These are phyloP conservation scores for Hypericum perforatum DNA, from an alignment of 345 rosid genomes.

Conservation along the genomic window DNA sequence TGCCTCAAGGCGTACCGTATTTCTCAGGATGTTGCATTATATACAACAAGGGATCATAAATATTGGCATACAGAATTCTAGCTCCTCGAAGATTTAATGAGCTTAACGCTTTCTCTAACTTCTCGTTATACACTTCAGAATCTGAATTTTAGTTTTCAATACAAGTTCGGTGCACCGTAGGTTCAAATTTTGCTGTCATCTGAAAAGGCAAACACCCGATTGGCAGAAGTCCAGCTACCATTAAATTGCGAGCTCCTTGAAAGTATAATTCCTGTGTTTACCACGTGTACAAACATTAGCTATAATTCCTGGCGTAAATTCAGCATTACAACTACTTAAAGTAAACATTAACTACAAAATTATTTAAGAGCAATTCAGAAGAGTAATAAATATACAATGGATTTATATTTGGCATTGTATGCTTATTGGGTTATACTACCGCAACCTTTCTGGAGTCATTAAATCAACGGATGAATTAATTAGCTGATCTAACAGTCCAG, in stretches of 20 bases:
- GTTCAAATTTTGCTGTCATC: slow-evolving; percentile 16
- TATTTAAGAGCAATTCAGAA: too few relatives aligned
- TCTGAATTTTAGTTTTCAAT: slow-evolving; percentile 40
- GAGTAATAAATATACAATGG: too few relatives aligned
- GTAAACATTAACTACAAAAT: not conserved
- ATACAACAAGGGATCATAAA: slow-evolving; percentile 33
- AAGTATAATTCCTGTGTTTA: slow-evolving; percentile 35
- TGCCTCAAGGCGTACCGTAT: slow-evolving; percentile 25
- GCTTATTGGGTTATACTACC: too few relatives aligned
- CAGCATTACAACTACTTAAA: too few relatives aligned
- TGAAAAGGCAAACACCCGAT: slow-evolving; percentile 59
- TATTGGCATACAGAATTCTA: slow-evolving; percentile 34
- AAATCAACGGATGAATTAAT: too few relatives aligned
- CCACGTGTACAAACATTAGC: not conserved
- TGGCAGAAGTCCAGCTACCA: slow-evolving; percentile 8
- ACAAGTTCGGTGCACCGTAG: slow-evolving; percentile 19
- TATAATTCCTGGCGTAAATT: not conserved
- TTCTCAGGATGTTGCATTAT: slow-evolving; percentile 36
- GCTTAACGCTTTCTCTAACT: slow-evolving; percentile 30
- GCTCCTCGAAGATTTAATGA: slow-evolving; percentile 29
- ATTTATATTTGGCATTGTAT: too few relatives aligned
- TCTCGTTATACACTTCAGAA: slow-evolving; percentile 31
- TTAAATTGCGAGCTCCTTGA: slow-evolving; percentile 36
- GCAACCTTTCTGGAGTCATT: too few relatives aligned
- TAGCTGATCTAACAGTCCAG: too few relatives aligned